Base-by-base conservation (phyloP, 2,329 filamentous ascomycete genomes). In the Xylariaceae sp. region DNA sequence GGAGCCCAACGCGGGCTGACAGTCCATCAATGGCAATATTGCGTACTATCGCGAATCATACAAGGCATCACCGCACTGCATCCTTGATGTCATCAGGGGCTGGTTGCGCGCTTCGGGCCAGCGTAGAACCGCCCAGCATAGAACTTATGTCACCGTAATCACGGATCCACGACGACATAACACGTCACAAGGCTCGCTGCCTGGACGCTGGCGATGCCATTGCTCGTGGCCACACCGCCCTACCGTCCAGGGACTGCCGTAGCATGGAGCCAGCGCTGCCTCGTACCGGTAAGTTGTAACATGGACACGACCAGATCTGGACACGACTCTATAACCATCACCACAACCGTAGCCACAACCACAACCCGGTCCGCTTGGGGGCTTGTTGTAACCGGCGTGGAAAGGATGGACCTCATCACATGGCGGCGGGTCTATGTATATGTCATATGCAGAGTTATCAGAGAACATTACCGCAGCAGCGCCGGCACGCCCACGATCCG, bases 381-480 rank as follows among this genome's bases (percentile, higher is more conserved):
- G 37, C n/a, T n/a, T 21, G 34, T 46, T 49, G 40, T n/a, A 6
- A 32, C 7, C 16, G 44, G 47, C 22, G 40, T 44, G 39, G 39
- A 43, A 44, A 29, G 34, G 47, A 47, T 36, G 36, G 29, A 43
- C 26, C 32, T 51, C 47, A 59, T 59, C 54, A 56, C 56, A 56
- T 59, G 56, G 51, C 45, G 44, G 34, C 13, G 42, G 10, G 32
- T 44, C 42, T 42, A 58, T 59, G 54, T 59, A 56, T 48, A 59
- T 59, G 51, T 46, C 56, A 54, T 56, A 59, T 57, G 54, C 56
- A 54, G 48, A 43, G 41, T n/a, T 52, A 56, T 47, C 50, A 41
- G 56, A 58, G 21, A 26, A 19, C 29, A 49, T 39, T 29, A 34
- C 32, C 10, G n/a, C n/a, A 46, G 40, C 45, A 15, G 32, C 32